Conservation (phyloP, 306 rosid genomes). For the Ammopiptanthus mongolicus region DNA sequence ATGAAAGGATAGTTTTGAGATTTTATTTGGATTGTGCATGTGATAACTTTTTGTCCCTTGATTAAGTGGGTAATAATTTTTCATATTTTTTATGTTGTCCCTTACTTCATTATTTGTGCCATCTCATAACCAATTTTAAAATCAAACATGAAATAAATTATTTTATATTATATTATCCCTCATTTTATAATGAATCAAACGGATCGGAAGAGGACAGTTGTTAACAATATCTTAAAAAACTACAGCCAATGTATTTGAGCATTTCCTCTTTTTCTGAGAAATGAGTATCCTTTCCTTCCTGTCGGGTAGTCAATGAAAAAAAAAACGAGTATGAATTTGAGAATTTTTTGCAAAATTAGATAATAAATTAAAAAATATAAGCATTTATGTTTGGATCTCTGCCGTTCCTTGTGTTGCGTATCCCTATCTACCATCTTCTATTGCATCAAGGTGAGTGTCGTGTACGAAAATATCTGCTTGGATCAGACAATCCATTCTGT, state of each 20-base stretch:
- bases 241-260: neutral
- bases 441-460: slow-evolving; percentile 36
- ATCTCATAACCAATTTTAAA: no score
- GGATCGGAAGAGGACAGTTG: no score
- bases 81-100: no score
- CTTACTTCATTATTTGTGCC: no score
- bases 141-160: no score
- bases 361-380: neutral
- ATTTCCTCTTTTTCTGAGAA: neutral
- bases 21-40: no score
- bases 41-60: no score
- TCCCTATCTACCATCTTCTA: slow-evolving; percentile 13
- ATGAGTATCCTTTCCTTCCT: neutral
- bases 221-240: no score
- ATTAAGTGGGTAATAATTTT: no score
- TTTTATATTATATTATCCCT: no score
- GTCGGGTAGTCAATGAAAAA: slow-evolving; percentile 4
- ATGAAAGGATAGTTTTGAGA: no score
- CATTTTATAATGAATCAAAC: no score
- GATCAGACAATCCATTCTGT: neutral
- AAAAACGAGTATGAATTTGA: neutral
- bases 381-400: neutral
- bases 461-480: slow-evolving; percentile 36
- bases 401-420: neutral
- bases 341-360: neutral